phyloP scores from a whole-genome alignment of 306 rosid genomes.

The Cucumis melo region DNA sequence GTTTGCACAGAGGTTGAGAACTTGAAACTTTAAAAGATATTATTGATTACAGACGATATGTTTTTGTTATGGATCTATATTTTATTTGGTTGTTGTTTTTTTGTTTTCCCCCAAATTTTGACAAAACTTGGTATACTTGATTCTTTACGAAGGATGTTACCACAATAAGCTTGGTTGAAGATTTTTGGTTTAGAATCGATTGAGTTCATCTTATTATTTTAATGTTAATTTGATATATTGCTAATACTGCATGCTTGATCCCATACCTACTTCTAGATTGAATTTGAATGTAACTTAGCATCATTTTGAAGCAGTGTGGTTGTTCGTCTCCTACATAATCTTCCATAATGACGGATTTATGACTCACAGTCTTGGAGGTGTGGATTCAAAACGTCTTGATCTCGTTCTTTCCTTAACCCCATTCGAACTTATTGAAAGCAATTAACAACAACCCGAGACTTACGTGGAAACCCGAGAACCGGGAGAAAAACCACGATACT shows the following conservation, averaged over 20 bases:
- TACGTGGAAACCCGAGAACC: too few species aligned
- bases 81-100: background rate
- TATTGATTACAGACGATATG: background rate
- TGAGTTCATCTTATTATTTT: background rate
- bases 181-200: background rate
- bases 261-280: background rate
- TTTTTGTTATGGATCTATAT: background rate
- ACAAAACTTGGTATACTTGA: background rate
- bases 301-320: slow-evolving; percentile 33
- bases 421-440: too few species aligned
- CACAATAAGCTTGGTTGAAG: too few species aligned
- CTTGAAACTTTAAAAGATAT: background rate
- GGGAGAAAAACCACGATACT: too few species aligned
- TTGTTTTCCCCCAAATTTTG: background rate
- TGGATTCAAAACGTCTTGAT: background rate
- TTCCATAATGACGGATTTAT: slow-evolving; percentile 41
- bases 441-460: too few species aligned
- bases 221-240: background rate
- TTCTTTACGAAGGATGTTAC: slow-evolving; percentile 38
- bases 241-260: background rate
- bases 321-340: slow-evolving; percentile 77
- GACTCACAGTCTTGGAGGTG: slow-evolving; percentile 63
- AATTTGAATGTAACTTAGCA: background rate
- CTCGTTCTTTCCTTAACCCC: background rate
- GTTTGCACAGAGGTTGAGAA: background rate